A percentile compares a stretch with the other conserved stretches of the same genome.
phyloP scores from a whole-genome alignment of 805 yeast genomes.

The Teunomyces pallodes region DNA sequence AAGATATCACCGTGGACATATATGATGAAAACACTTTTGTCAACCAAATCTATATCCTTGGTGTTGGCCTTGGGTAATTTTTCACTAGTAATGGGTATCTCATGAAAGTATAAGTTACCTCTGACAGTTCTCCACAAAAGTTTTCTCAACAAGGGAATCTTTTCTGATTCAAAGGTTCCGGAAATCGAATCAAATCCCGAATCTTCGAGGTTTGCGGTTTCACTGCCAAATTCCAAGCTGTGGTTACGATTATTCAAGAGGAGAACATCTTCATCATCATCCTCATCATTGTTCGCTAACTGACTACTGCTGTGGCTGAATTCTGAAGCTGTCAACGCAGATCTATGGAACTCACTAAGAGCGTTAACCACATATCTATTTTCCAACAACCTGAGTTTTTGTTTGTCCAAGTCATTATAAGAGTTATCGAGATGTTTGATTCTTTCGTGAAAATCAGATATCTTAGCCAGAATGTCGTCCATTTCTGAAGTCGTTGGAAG shows the following conservation, averaged over 20 bases:
- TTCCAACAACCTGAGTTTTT: constrained; percentile 26
- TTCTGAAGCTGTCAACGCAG: constrained; percentile 12
- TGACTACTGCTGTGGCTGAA: not conserved
- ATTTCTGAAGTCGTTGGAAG: constrained; percentile 35
- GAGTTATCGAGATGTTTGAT: constrained; percentile 39
- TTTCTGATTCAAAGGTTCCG: constrained; percentile 35
- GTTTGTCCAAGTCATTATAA: constrained; percentile 23
- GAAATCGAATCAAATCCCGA: constrained; percentile 31
- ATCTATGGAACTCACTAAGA: constrained; percentile 32
- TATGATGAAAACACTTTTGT: constrained; percentile 37
- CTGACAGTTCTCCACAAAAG: constrained; percentile 43
- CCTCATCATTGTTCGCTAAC: constrained; percentile 8
- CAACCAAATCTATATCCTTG: constrained; percentile 17
- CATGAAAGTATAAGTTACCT: constrained; percentile 42
- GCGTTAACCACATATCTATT: constrained; percentile 34
- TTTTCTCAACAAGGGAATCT: constrained; percentile 36
- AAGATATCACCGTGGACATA: constrained; percentile 41
- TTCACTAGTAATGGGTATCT: constrained; percentile 28
- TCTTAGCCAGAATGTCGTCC: constrained; percentile 28
- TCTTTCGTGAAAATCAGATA: constrained; percentile 25
- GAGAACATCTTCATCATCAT: constrained; percentile 30
- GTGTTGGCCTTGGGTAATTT: constrained; percentile 11
- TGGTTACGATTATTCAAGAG: constrained; percentile 21
- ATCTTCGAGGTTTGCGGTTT: constrained; percentile 19
- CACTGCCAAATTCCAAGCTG: constrained; percentile 22